These are phyloP conservation scores for Pythium coloratum DNA, from an alignment of 352 stramenopile genomes.

Conservation along the genomic window DNA sequence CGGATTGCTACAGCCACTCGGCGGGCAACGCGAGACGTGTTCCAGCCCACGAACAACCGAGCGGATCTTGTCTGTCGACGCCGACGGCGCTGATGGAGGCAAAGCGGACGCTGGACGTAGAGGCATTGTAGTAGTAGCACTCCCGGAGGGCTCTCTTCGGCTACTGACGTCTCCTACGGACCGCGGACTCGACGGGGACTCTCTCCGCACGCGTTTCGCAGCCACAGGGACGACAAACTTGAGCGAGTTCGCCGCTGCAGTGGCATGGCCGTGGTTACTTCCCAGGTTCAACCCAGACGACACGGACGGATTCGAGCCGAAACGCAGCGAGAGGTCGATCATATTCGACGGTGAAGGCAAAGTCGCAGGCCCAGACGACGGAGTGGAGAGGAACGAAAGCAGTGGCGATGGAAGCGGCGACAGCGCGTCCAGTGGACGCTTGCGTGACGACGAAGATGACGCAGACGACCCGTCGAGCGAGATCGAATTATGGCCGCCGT, in stretches of 20 bases:
- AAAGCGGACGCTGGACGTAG: not conserved
- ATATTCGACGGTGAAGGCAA: slow-evolving; percentile 7
- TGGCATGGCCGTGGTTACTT: slow-evolving; percentile 1
- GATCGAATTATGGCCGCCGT: slow-evolving; percentile 16
- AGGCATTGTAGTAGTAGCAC: not conserved
- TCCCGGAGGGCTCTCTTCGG: not conserved
- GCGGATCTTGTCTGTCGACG: slow-evolving; percentile 31
- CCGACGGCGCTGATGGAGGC: slow-evolving; percentile 2
- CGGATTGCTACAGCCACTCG: slow-evolving; percentile 25
- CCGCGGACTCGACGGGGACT: slow-evolving; percentile 17
- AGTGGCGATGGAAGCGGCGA: slow-evolving; percentile 28
- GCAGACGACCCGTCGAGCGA: slow-evolving; percentile 7
- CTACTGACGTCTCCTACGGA: slow-evolving; percentile 22
- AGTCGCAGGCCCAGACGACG: not conserved
- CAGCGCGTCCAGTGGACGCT: slow-evolving; percentile 23
- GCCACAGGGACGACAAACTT: slow-evolving; percentile 25
- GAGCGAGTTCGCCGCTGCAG: slow-evolving; percentile 21
- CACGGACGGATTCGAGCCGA: not conserved
- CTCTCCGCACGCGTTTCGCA: slow-evolving; percentile 23
- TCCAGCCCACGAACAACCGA: slow-evolving; percentile 30
- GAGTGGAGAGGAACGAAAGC: slow-evolving; percentile 22
- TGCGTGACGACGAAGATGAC: slow-evolving; percentile 16
- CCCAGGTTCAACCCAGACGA: not conserved
- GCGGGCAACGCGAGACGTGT: slow-evolving; percentile 27
- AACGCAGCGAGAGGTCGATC: slow-evolving; percentile 16